Evolutionary conservation across 305 asterid species (phyloP).

Genomic region (Plantago lanceolata): DNA sequence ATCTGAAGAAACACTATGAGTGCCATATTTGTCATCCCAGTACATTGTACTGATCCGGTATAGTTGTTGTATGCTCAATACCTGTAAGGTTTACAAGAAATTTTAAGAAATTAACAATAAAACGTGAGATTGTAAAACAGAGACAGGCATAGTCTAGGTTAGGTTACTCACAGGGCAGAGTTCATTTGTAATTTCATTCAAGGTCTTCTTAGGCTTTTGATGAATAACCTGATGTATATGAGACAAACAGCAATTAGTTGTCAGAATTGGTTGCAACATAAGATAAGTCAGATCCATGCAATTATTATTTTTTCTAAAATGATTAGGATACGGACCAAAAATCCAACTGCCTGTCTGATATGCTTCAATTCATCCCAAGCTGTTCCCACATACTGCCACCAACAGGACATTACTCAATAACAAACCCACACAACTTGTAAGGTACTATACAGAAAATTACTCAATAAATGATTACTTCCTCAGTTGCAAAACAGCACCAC

Average conservation of each 20-base stretch:
- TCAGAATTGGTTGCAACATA: constrained; percentile 11
- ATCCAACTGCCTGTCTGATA: constrained; percentile 98
- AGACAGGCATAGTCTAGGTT: constrained; percentile 12
- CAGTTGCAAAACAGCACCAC: constrained; percentile 91
- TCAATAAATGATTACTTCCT: constrained; percentile 63
- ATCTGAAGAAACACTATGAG: constrained; percentile 91
- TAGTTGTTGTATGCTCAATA: constrained; percentile 91
- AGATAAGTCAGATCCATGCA: background rate
- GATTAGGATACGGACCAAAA: constrained; percentile 54
- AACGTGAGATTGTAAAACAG: constrained; percentile 7
- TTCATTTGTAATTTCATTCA: constrained; percentile 80
- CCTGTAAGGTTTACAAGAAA: constrained; percentile 41
- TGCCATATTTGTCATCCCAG: constrained; percentile 99
- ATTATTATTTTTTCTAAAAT: constrained; percentile 1
- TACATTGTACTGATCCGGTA: constrained; percentile 99
- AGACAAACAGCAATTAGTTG: constrained; percentile 14
- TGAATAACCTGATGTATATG: constrained; percentile 74
- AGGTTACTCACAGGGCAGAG: constrained; percentile 82
- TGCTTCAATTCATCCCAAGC: constrained; percentile 99
- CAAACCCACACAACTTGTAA: background rate
- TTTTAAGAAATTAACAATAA: constrained; percentile 1
- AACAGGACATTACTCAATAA: constrained; percentile 4
- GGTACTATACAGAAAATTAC: background rate
- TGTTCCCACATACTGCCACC: constrained; percentile 77
- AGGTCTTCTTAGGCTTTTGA: constrained; percentile 95